Evolutionary conservation across 306 rosid species (phyloP), one percentile per base, ranked within the genome.

Genomic region (Dalbergia oliveri): DNA sequence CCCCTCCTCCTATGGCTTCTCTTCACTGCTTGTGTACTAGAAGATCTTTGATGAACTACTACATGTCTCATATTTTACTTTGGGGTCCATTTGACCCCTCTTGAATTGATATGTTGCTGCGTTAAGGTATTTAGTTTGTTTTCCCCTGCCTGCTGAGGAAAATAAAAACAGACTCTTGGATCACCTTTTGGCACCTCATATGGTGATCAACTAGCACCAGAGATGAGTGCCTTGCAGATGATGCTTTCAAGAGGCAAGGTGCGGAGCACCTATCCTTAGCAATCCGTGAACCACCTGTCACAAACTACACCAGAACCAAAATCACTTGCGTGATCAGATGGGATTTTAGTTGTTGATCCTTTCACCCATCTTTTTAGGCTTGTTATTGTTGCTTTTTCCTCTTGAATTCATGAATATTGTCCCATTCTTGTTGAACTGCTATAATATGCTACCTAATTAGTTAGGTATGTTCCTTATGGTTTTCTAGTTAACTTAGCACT

Each of bases 401-500:
- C 69, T 26, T 34, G 50, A 33, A 16, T 63, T 63, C 47, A 75
- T 76, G 23, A 21, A 21, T 21, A 31, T 45, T 45, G 11, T 63
- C 13, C 0, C 49, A 61, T 72, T 62, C 37, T 80, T 80, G 15
- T 72, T 72, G 33, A 72, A 15, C 59, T 68, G 26, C 19, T 72
- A 64, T 53, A 35, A 49, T 70, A 63, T 70, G 43, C 61, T 41
- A 33, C 41, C 13, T 21, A 64, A 64, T 62, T 63, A 72, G 23
- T 26, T 80, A 54, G 63, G 35, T 47, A 9, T 71, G 31, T 35
- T 21, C 54, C 57, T 14, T 39, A 23, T 50, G 69, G 49, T 66
- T 83, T 47, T 74, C 39, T 14, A 67, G 16, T 68, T 79, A 67
- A 49, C 68, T 66, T 75, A 41, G 59, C 73, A 13, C 39, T 50